phyloP scores from a whole-genome alignment of 768 basidiomycete genomes.

The Boletus vinaceobasis region DNA sequence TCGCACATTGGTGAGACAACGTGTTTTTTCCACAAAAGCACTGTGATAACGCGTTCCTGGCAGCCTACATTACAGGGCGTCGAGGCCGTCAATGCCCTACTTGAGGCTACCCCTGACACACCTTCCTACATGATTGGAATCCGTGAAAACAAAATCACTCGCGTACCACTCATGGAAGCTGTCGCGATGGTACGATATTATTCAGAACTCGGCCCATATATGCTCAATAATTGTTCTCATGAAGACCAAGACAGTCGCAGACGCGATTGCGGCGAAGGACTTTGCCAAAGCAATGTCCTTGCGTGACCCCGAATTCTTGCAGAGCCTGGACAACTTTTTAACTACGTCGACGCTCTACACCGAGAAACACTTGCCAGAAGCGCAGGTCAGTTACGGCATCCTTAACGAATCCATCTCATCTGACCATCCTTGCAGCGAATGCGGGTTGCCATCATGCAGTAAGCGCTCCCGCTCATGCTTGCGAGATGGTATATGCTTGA shows the following conservation, averaged over 20 bases:
- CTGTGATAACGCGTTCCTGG: neutral
- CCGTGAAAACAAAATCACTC: slow-evolving; percentile 90
- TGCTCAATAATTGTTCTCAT: slow-evolving; percentile 3
- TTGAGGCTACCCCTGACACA: slow-evolving; percentile 81
- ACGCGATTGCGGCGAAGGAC: slow-evolving; percentile 77
- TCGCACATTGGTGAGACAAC: slow-evolving; percentile 72
- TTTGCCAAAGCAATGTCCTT: slow-evolving; percentile 85
- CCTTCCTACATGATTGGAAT: slow-evolving; percentile 98
- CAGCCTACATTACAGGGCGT: slow-evolving; percentile 96
- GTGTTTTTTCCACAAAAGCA: neutral
- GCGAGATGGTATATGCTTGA: neutral
- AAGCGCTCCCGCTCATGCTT: slow-evolving; percentile 28
- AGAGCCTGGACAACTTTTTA: slow-evolving; percentile 82
- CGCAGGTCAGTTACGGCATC: slow-evolving; percentile 35
- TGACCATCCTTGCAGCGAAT: slow-evolving; percentile 50
- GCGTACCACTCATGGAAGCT: slow-evolving; percentile 89
- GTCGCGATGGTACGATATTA: slow-evolving; percentile 66
- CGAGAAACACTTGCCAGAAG: slow-evolving; percentile 48
- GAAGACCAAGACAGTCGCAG: slow-evolving; percentile 82
- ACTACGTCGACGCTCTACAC: slow-evolving; percentile 64
- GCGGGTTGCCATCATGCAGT: slow-evolving; percentile 83
- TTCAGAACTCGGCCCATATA: neutral
- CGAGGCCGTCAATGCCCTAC: slow-evolving; percentile 85
- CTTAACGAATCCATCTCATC: neutral
- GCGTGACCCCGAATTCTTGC: slow-evolving; percentile 88